These are phyloP conservation scores for Oidium heveae DNA, from an alignment of 2,329 filamentous ascomycete species.

Conservation along the genomic window DNA sequence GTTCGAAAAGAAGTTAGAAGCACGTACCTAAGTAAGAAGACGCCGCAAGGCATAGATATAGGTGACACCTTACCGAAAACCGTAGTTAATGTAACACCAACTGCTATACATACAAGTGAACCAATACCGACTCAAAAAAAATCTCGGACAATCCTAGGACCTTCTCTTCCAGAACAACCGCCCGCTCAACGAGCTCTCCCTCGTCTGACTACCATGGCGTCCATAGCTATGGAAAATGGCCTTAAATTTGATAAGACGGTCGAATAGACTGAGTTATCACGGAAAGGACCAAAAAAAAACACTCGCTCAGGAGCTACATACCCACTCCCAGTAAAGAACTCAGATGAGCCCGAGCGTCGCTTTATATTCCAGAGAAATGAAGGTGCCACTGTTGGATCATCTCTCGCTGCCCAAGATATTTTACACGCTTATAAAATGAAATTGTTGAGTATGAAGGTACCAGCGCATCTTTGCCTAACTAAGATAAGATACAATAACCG, in stretches of 20 bases:
- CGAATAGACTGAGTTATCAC: neutral
- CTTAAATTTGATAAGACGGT: neutral
- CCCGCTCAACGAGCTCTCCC: neutral
- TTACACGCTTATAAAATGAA: neutral
- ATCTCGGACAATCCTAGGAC: neutral
- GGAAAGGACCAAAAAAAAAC: neutral
- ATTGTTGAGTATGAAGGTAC: neutral
- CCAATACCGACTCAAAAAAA: neutral
- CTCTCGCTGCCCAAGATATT: neutral
- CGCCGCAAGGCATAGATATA: neutral
- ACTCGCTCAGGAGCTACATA: neutral
- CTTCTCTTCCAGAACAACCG: neutral
- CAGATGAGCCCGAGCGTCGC: neutral
- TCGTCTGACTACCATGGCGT: too few species aligned
- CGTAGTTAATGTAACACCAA: too few species aligned
- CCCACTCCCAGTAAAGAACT: neutral
- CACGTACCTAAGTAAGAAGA: neutral
- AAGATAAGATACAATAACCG: too few species aligned
- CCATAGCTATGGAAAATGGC: neutral
- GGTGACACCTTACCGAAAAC: too few species aligned
- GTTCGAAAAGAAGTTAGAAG: neutral
- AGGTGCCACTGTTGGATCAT: neutral
- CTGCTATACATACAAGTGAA: neutral
- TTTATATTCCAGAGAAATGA: neutral
- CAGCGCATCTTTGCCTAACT: too few species aligned